Percentiles rank a stretch among this genome's conserved stretches.
These are phyloP conservation scores for Westerdykella ornata DNA, from an alignment of 2,329 filamentous ascomycete genomes.

Conservation along the genomic window DNA sequence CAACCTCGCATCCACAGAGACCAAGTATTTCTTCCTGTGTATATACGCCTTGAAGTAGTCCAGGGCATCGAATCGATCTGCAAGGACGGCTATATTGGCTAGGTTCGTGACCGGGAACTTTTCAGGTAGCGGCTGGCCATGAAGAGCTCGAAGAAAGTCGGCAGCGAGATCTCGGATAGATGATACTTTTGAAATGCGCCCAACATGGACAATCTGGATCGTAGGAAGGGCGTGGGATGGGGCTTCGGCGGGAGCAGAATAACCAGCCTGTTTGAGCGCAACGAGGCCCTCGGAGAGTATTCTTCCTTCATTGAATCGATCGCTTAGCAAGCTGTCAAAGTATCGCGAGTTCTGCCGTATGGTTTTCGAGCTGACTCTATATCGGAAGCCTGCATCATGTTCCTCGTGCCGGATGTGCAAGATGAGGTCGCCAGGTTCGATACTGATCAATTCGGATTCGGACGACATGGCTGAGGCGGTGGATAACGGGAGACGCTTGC, in stretches of 20 bases:
- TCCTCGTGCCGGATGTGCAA: constrained; percentile 61
- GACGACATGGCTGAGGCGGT: constrained; percentile 18
- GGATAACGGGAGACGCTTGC: not conserved
- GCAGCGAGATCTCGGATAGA: constrained; percentile 57
- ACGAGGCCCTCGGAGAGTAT: constrained; percentile 49
- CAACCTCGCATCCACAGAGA: constrained; percentile 38
- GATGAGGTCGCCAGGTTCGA: constrained; percentile 59
- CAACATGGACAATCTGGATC: constrained; percentile 60
- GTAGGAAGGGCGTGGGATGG: constrained; percentile 52
- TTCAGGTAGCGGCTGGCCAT: constrained; percentile 43
- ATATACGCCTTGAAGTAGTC: constrained; percentile 51
- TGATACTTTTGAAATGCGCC: constrained; percentile 56
- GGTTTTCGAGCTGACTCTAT: constrained; percentile 53
- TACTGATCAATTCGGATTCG: constrained; percentile 40
- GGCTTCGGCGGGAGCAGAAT: constrained; percentile 46
- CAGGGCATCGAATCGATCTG: constrained; percentile 66
- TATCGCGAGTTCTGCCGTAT: constrained; percentile 61
- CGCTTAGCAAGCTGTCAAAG: constrained; percentile 60
- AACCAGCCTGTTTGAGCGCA: constrained; percentile 42
- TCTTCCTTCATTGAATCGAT: constrained; percentile 58
- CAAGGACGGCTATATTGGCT: constrained; percentile 61
- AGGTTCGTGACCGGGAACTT: constrained; percentile 53
- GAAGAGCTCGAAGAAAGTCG: constrained; percentile 62
- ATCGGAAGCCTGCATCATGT: constrained; percentile 50
- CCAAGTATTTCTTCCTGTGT: constrained; percentile 40